phyloP scores from a whole-genome alignment of 2,329 filamentous ascomycete species.

The Diplodia scrobiculata region DNA sequence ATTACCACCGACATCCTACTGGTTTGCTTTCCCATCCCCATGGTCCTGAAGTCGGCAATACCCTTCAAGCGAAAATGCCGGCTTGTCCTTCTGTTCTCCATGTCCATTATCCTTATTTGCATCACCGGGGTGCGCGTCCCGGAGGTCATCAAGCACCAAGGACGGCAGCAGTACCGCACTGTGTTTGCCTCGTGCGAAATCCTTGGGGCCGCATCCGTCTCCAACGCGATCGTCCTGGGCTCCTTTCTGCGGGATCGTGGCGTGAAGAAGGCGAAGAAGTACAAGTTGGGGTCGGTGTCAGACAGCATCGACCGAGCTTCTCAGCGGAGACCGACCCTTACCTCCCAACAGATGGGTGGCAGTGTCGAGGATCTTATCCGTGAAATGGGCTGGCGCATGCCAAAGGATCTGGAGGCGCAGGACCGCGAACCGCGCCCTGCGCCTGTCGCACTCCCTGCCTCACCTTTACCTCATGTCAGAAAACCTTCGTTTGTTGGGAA shows the following conservation, averaged over 20 bases:
- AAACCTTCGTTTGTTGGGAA: constrained; percentile 26
- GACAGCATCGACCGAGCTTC: constrained; percentile 60
- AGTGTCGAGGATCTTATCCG: constrained; percentile 89
- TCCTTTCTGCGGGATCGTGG: constrained; percentile 91
- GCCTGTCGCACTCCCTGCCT: constrained; percentile 35
- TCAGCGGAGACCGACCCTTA: constrained; percentile 62
- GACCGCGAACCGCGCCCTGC: constrained; percentile 31
- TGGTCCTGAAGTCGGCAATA: constrained; percentile 80
- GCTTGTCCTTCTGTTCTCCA: constrained; percentile 76
- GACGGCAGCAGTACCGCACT: constrained; percentile 82
- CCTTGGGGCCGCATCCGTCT: constrained; percentile 80
- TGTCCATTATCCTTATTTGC: constrained; percentile 77
- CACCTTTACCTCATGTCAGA: constrained; percentile 30
- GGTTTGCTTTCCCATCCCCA: constrained; percentile 83
- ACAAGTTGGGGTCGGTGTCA: constrained; percentile 59
- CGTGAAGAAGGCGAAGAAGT: constrained; percentile 78
- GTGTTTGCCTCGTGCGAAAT: constrained; percentile 89
- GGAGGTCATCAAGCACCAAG: constrained; percentile 68
- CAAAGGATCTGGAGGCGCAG: constrained; percentile 52
- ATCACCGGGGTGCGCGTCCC: constrained; percentile 82
- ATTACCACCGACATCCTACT: constrained; percentile 86
- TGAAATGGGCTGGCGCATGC: constrained; percentile 71
- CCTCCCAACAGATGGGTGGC: constrained; percentile 69
- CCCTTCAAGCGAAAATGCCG: constrained; percentile 74
- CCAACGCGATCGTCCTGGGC: constrained; percentile 86